A percentile compares a stretch with the other conserved stretches of the same genome.
phyloP scores from a whole-genome alignment of 345 rosid species.

The Kandelia obovata region DNA sequence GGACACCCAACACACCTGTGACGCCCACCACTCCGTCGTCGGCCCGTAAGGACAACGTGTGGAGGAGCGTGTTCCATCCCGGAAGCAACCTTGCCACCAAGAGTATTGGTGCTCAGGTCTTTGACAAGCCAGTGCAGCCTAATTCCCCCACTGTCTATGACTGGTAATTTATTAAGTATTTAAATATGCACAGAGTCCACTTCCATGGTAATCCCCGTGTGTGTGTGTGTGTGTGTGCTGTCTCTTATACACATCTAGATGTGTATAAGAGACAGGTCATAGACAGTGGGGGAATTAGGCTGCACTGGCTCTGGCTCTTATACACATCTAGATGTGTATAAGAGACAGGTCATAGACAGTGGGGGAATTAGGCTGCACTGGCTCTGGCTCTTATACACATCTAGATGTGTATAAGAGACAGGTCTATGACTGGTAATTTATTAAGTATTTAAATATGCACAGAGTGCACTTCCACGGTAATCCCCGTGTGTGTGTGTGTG shows the following conservation, averaged over 20 bases:
- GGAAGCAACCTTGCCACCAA: constrained; percentile 91
- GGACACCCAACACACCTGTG: constrained; percentile 58
- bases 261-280: no score
- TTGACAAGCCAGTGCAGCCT: constrained; percentile 69
- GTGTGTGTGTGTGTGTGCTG: no score
- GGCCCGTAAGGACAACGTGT: constrained; percentile 75
- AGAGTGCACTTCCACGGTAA: background rate
- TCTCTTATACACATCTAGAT: no score
- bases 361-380: no score
- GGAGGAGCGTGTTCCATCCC: constrained; percentile 97
- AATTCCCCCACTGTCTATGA: constrained; percentile 93
- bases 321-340: no score
- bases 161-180: constrained; percentile 43
- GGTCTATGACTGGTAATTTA: constrained; percentile 81
- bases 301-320: no score
- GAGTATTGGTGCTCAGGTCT: constrained; percentile 54
- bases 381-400: no score
- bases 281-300: no score
- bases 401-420: no score
- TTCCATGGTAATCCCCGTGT: background rate
- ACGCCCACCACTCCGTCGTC: constrained; percentile 66
- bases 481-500: no score
- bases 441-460: background rate
- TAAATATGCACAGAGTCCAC: background rate
- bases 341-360: no score